Percentiles rank a stretch among this genome's conserved stretches.
These are phyloP conservation scores for Dispira parvispora DNA, from an alignment of 192 early-diverging fungal genomes.

Conservation along the genomic window DNA sequence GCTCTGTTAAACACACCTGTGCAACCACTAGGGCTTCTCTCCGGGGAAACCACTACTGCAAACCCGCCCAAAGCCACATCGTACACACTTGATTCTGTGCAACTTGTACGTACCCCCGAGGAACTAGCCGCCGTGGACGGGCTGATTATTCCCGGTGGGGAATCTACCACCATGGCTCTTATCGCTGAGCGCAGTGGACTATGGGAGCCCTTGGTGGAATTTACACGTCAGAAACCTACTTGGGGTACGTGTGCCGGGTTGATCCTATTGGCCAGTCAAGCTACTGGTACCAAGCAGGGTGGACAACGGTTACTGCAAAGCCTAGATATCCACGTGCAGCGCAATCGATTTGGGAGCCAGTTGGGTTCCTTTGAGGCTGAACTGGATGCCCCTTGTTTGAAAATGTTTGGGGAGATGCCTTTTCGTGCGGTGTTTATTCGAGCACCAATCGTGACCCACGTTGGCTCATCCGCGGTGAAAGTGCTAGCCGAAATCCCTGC, in stretches of 20 bases:
- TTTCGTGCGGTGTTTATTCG: conserved; percentile 81
- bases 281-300: conserved; percentile 57
- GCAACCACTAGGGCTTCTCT: conserved; percentile 18
- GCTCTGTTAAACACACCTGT: conserved; percentile 21
- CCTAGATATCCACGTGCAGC: conserved; percentile 63
- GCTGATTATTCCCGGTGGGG: conserved; percentile 89
- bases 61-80: conserved; percentile 12
- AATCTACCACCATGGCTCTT: conserved; percentile 85
- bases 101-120: conserved; percentile 46
- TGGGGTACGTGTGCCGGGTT: conserved; percentile 96
- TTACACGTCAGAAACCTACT: conserved; percentile 59
- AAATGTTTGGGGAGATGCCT: conserved; percentile 18
- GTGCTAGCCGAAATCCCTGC: conserved; percentile 46
- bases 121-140: conserved; percentile 65
- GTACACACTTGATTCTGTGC: conserved; percentile 13
- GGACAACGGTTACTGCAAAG: conserved; percentile 77
- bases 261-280: conserved; percentile 72
- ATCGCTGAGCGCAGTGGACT: conserved; percentile 76
- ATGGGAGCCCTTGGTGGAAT: conserved; percentile 58
- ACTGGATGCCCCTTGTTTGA: conserved; percentile 39
- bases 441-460: conserved; percentile 69
- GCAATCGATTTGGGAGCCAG: conserved; percentile 93
- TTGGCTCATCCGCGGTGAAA: conserved; percentile 50
- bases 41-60: conserved; percentile 21
- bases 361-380: conserved; percentile 73